Evolutionary conservation across 352 stramenopile genomes (phyloP), one percentile per base, ranked within the genome.

Genomic region (Thraustochytrium sp.): DNA sequence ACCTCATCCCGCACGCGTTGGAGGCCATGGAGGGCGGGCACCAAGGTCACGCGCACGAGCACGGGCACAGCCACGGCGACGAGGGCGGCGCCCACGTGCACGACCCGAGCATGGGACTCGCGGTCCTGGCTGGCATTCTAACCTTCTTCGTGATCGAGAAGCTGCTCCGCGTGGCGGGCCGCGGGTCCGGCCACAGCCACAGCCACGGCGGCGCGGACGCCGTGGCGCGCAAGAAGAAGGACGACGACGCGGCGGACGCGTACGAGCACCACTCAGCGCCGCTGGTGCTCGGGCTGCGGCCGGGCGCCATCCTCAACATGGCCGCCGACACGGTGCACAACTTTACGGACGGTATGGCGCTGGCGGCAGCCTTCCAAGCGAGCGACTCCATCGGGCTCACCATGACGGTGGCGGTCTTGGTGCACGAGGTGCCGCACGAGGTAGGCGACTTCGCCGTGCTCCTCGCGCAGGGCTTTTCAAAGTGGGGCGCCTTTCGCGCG

Each of bases 401-500:
- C 73, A 96, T 92, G 38, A 94, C 92, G 26, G 56, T 96, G 42
- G 91, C 92, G 3, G 95, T 96, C 88, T 85, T 96, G 49, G 88
- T 96, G 42, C 93, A 97, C 80, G 93, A 97, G 85, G 82, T 97
- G 76, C 93, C 93, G 38, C 93, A 97, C 86, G 93, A 97, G 85
- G 94, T 97, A 59, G 92, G 92, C 34, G 93, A 97, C 86, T 97
- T 95, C 80, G 91, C 92, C 42, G 94, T 97, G 77, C 87, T 97
- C 36, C 90, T 97, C 64, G 89, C 92, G 82, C 93, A 91, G 49
- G 91, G 91, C 63, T 94, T 95, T 76, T 91, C 90, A 44, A 88
- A 90, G 31, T 90, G 89, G 55, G 87, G 93, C 72, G 91, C 91
- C 59, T 93, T 95, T 88, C 59, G 89, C n/a, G 92, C 90, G 37